Evolutionary conservation across 257 asterid genomes (phyloP), one percentile per base, ranked within the genome.

Genomic region (Solanum chmielewskii): DNA sequence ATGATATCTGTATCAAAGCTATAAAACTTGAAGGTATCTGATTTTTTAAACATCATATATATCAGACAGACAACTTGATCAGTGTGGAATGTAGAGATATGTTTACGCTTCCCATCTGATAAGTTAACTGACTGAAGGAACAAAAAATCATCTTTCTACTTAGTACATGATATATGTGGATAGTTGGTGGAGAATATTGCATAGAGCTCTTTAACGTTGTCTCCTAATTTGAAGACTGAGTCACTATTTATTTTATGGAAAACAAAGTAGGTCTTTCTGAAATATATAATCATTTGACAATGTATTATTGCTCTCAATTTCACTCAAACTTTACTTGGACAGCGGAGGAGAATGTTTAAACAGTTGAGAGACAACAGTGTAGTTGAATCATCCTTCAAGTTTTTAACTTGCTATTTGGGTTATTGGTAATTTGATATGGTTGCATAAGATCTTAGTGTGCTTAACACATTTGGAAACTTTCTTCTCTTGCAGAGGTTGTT

Each of bases 401-500:
- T 80, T 29, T 78, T 78, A 37, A 45, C 64, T 47, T 47, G 69
- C 18, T 80, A 47, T 49, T 11, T 47, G 29, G 14, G 85, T 8
- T 2, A 42, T 68, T 60, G 42, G 16, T 49, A 49, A 6, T 49
- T 52, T 52, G 23, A 69, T 41, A 39, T 41, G 45, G 41, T 66
- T 69, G 85, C n/a, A 25, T 82, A 85, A 52, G 52, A 31, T 45
- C 39, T 27, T 20, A n/a, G 82, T 37, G 42, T 87, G 86, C 56
- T 45, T 87, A 56, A 87, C 62, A 39, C 39, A 29, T 45, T 78
- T 27, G 10, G 68, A 60, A 39, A 88, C 64, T 60, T 33, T 23
- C 45, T 11, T 68, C 85, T 84, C 75, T 14, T 87, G 93, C 96
- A 97, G 99, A 97, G 92, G 99, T 97, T 80, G 99, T 97, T 91